Evolutionary conservation across 2,329 filamentous ascomycete species (phyloP).

Genomic region (Rhynchosporium agropyri): DNA sequence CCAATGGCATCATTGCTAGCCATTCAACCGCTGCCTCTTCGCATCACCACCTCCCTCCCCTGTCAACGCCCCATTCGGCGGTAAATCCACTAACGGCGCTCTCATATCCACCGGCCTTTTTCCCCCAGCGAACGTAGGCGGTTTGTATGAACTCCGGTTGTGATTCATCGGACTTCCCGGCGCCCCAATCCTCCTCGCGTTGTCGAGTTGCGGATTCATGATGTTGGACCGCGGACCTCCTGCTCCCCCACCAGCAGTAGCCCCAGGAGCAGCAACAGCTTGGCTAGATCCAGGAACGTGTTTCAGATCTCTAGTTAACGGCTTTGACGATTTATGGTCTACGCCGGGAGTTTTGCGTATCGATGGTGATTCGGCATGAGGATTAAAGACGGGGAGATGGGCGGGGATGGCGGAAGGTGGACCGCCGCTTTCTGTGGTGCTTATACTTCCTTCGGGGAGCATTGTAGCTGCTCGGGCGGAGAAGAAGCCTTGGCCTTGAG

Average conservation of each 20-base stretch:
- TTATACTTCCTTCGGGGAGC: conserved; percentile 49
- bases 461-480: conserved; percentile 68
- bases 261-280: conserved; percentile 20
- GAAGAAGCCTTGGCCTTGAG: conserved; percentile 58
- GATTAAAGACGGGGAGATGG: conserved; percentile 65
- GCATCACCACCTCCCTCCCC: conserved; percentile 34
- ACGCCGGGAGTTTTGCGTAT: conserved; percentile 88
- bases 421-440: conserved; percentile 11
- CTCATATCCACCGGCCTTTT: conserved; percentile 36
- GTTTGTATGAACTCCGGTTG: conserved; percentile 61
- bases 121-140: conserved; percentile 52
- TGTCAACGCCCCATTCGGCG: conserved; percentile 36
- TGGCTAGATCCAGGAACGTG: conserved; percentile 50
- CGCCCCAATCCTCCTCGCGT: conserved; percentile 60
- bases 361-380: conserved; percentile 76
- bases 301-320: conserved; percentile 61
- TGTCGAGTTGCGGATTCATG: conserved; percentile 57
- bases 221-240: conserved; percentile 45
- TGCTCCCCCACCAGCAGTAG: background rate
- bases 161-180: conserved; percentile 52
- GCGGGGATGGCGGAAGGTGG: conserved; percentile 48
- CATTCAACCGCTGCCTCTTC: conserved; percentile 42
- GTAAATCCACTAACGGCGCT: conserved; percentile 38
- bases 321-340: conserved; percentile 75
- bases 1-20: conserved; percentile 14